A percentile compares a stretch with the other conserved stretches of the same genome.
These are phyloP conservation scores for Saccharomycopsis capsularis DNA, from an alignment of 805 yeast genomes.

Conservation along the genomic window DNA sequence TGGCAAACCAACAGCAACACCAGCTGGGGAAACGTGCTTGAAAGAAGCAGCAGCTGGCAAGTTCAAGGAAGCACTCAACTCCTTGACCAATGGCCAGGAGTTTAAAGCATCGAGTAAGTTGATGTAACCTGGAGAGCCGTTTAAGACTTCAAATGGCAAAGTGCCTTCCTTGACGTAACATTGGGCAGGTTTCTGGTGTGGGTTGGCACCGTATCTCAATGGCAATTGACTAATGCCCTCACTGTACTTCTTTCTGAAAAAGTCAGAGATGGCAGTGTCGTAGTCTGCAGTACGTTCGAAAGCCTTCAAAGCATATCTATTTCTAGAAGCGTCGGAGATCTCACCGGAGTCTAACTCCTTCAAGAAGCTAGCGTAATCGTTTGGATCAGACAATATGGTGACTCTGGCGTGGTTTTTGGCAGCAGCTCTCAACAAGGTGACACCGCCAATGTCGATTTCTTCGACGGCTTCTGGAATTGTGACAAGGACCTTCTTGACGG, in stretches of 20 bases:
- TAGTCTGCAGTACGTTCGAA: constrained; percentile 98
- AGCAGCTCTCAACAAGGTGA: constrained; percentile 94
- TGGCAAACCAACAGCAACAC: constrained; percentile 96
- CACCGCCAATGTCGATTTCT: constrained; percentile 98
- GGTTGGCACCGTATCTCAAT: constrained; percentile 96
- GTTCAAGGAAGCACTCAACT: constrained; percentile 86
- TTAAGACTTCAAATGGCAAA: constrained; percentile 87
- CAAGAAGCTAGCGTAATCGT: constrained; percentile 81
- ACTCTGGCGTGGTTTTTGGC: constrained; percentile 98
- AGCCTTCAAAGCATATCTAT: constrained; percentile 88
- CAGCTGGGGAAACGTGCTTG: constrained; percentile 99
- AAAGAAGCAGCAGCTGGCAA: constrained; percentile 98
- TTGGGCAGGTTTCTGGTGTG: constrained; percentile 99
- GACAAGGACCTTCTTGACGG: constrained; percentile 90
- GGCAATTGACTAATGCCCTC: constrained; percentile 88
- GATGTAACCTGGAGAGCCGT: constrained; percentile 97
- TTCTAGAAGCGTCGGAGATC: constrained; percentile 65
- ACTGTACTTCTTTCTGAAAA: constrained; percentile 93
- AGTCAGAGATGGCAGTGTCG: constrained; percentile 92
- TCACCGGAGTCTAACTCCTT: constrained; percentile 62
- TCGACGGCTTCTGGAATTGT: constrained; percentile 97
- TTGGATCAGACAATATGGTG: constrained; percentile 90
- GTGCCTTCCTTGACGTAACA: constrained; percentile 82
- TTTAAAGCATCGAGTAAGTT: constrained; percentile 93
- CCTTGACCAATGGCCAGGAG: constrained; percentile 98